Evolutionary conservation across 352 stramenopile species (phyloP), one percentile per base, ranked within the genome.

Genomic region (Saprolegnia parasitica): DNA sequence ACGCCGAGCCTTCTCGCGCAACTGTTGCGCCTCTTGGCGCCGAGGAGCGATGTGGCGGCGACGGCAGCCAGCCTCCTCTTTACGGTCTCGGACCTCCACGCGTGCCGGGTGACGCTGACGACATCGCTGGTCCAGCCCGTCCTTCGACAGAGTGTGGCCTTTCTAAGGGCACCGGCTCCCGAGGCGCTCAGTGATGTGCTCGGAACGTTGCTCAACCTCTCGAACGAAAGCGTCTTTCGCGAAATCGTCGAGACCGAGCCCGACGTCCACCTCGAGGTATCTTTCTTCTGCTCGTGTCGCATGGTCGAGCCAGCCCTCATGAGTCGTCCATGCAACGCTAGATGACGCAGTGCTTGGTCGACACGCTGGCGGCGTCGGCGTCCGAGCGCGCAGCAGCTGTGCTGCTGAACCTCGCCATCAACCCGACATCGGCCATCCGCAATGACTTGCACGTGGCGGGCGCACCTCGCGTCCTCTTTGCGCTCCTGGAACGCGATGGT

Each of bases 401-500:
- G 9, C 56, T 93, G n/a, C 66, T 93, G 26, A 93, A 93, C 39
- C 61, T 93, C 40, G 84, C 80, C 0, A 81, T 86, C 47, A 46
- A 71, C n/a, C 50, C 76, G 13, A 65, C 66, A 3, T 82, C 81
- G 4, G 63, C 40, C 26, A 65, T 87, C 9, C 74, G 81, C 10
- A 45, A 35, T 0, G 77, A 81, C 26, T 46, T 91, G n/a, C 3
- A 81, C 0, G 45, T 74, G 16, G 72, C 77, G 6, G 40, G 67
- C 15, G 54, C 40, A 21, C 50, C 47, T n/a, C 42, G 21, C 13
- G 20, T 32, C 21, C 54, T 71, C 1, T 20, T 83, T 0, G 37
- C 56, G 0, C 56, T 50, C 1, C 37, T 82, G 6, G 65, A 76
- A 9, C 57, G 55, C 0, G 72, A 84, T 9, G 26, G 49, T n/a